Evolutionary conservation across 1,139 yeast genomes (phyloP).

Genomic region (Hansenula lynferdii): DNA sequence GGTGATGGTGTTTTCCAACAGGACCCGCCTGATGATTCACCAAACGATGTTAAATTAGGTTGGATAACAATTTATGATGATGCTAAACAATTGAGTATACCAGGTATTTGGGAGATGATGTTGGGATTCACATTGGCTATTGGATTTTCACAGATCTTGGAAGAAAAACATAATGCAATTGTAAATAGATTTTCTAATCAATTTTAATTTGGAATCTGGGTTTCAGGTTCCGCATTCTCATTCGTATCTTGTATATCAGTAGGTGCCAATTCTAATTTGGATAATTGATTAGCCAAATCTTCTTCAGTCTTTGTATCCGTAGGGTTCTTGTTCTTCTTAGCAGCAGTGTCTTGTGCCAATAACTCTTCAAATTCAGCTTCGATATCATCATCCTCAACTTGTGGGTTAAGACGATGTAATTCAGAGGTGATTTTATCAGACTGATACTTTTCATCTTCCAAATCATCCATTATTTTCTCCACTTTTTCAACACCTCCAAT

Average conservation of each 20-base stretch:
- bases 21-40: conserved; percentile 53
- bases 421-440: conserved; percentile 34
- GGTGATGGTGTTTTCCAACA: conserved; percentile 51
- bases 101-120: conserved; percentile 50
- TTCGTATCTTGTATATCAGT: conserved; percentile 1
- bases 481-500: conserved; percentile 31
- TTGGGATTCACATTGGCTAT: conserved; percentile 51
- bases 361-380: conserved; percentile 31
- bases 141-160: conserved; percentile 38
- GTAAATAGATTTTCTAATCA: not conserved
- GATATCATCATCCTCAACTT: conserved; percentile 28
- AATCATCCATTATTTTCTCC: conserved; percentile 37
- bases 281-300: conserved; percentile 7
- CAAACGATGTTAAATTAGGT: conserved; percentile 54
- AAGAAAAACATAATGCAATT: conserved; percentile 11
- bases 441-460: conserved; percentile 36
- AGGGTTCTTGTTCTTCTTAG: conserved; percentile 4
- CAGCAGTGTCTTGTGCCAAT: conserved; percentile 14
- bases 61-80: conserved; percentile 62
- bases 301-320: not conserved
- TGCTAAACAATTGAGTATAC: conserved; percentile 16
- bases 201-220: too few relatives aligned
- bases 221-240: too few relatives aligned
- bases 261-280: conserved; percentile 8
- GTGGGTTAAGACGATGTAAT: conserved; percentile 20